phyloP scores from a whole-genome alignment of 192 early-diverging fungal species.

The Hyaloraphidium curvatum region DNA sequence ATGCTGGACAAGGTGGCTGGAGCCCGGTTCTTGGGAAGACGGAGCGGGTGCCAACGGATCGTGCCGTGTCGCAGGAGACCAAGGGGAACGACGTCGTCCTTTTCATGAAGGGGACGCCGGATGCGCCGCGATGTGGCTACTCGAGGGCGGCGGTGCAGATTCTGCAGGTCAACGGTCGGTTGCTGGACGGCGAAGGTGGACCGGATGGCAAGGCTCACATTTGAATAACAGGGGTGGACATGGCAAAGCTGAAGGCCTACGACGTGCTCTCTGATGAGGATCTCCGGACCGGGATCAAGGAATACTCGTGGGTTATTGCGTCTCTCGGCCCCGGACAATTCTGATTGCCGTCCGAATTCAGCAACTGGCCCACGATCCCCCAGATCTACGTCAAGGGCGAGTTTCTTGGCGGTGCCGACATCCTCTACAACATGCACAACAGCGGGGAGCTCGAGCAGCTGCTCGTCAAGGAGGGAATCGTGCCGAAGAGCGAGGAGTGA shows the following conservation, averaged over 20 bases:
- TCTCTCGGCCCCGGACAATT: slow-evolving; percentile 4
- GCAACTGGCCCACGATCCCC: slow-evolving; percentile 85
- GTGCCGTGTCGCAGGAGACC: slow-evolving; percentile 21
- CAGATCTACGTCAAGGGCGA: slow-evolving; percentile 92
- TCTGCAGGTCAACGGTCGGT: slow-evolving; percentile 46
- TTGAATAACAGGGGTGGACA: slow-evolving; percentile 38
- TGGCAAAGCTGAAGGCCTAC: slow-evolving; percentile 39
- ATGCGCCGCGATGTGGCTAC: slow-evolving; percentile 85
- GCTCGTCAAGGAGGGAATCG: slow-evolving; percentile 53
- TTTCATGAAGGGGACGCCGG: slow-evolving; percentile 94
- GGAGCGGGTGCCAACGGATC: not conserved
- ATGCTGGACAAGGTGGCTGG: not conserved
- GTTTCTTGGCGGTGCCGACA: slow-evolving; percentile 89
- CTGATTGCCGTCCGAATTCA: not conserved
- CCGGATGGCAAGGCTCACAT: not conserved
- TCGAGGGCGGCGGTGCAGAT: slow-evolving; percentile 84
- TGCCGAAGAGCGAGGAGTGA: slow-evolving; percentile 10
- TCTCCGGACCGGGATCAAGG: slow-evolving; percentile 82
- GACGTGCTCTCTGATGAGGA: slow-evolving; percentile 82
- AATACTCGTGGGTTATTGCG: slow-evolving; percentile 42
- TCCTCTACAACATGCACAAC: slow-evolving; percentile 71
- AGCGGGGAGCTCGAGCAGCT: slow-evolving; percentile 71
- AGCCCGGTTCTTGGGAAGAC: not conserved
- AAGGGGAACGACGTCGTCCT: slow-evolving; percentile 54
- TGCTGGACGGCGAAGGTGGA: too few relatives aligned